Evolutionary conservation across 2,329 filamentous ascomycete genomes (phyloP).

Genomic region (Trichoderma atrobrunneum): DNA sequence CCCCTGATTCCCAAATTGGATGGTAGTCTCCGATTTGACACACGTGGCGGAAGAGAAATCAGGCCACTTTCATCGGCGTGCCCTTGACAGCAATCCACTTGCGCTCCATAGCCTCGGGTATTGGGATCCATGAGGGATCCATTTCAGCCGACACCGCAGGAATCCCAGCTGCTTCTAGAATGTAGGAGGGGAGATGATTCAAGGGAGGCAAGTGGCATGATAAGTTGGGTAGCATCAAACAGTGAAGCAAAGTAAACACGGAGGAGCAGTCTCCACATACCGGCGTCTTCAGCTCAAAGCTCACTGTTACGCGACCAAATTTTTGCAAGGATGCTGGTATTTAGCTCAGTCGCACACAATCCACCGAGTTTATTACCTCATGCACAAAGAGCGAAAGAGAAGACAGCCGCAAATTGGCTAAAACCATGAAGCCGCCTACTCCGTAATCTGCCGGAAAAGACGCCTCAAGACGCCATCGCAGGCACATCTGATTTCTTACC

Average conservation of each 20-base stretch:
- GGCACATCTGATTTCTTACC: not conserved
- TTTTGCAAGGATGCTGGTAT: not conserved
- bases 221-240: not conserved
- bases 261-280: not conserved
- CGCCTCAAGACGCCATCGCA: not conserved
- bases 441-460: not conserved
- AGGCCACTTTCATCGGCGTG: constrained; percentile 6
- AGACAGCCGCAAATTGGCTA: not conserved
- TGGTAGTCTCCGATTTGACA: constrained; percentile 4
- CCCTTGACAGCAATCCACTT: not conserved
- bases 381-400: not conserved
- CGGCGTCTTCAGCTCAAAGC: not conserved
- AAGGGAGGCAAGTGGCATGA: not conserved
- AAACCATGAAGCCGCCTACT: not conserved
- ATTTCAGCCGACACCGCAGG: constrained; percentile 14
- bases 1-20: not conserved
- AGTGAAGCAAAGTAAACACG: not conserved
- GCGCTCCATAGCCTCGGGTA: not conserved
- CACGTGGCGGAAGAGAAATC: not conserved
- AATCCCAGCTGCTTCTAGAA: not conserved
- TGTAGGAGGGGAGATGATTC: not conserved
- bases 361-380: not conserved
- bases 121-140: not conserved
- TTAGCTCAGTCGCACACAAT: not conserved
- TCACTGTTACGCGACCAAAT: not conserved